Base-by-base conservation (phyloP, 1,139 yeast species). In the Taphrina communis region DNA sequence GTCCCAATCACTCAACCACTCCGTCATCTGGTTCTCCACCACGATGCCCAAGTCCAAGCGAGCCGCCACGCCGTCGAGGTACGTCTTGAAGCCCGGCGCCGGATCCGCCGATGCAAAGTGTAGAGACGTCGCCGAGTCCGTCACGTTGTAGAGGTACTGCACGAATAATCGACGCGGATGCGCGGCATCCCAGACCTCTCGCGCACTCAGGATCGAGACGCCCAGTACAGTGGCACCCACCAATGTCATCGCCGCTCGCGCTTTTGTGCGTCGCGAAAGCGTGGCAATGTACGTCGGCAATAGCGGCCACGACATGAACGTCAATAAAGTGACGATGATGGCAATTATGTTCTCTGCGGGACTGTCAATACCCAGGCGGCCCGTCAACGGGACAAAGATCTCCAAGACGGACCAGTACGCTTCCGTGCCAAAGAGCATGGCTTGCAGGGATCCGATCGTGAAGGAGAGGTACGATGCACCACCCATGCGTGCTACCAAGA, bases 1-100 rank as follows among this genome's bases (percentile, higher is more conserved):
- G 51, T 68, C 70, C 70, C 70, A 68, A 39, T 68, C 70, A 12
- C 69, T 53, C 44, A 63, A 41, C 68, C 68, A 68, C 19, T 68
- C 70, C 44, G 67, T 55, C 46, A 68, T 50, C 9, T 48, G 55
- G 12, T 50, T 63, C 46, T 48, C 36, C 44, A 57, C 66, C 39
- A 46, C 62, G 7, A 53, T 57, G 31, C 63, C 70, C 25, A 48
- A 53, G n/a, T 60, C 56, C 21, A 63, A 35, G 7, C 61, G 44
- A 25, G 51, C 38, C 17, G 70, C 57, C 39, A 68, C 21, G 38
- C 57, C 52, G 53, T 25, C 55, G 7, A 58, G 44, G 36, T 53
- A 60, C 14, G 48, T n/a, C 17, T 53, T 50, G 50, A 68, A 63
- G 1, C 68, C 68, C 2, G 70, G 68, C 6, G 70, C 70, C 12